Evolutionary conservation across 768 basidiomycete species (phyloP).

Genomic region (Termitomyces titanicus): DNA sequence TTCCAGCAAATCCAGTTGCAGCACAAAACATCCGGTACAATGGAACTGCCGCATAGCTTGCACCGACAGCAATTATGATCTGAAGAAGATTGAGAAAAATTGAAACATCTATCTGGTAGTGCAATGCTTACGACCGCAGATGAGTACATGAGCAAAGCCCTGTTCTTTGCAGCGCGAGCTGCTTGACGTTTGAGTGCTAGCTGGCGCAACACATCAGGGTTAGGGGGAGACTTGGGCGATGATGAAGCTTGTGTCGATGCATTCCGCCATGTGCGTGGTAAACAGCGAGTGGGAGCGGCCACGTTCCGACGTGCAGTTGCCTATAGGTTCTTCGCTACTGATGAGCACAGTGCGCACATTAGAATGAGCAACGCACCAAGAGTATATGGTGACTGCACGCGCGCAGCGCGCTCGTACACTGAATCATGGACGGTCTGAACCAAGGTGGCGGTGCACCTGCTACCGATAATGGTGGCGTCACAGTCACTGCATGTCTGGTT

Average conservation of each 20-base stretch:
- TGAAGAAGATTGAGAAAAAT: conserved; percentile 24
- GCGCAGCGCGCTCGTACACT: conserved; percentile 1
- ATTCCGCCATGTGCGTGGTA: conserved; percentile 4
- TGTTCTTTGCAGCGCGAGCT: conserved; percentile 56
- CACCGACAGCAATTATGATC: conserved; percentile 77
- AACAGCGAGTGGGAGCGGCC: not conserved
- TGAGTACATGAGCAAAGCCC: conserved; percentile 79
- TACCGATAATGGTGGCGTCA: too few relatives aligned
- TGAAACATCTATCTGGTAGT: not conserved
- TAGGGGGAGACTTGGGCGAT: conserved; percentile 1
- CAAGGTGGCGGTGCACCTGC: conserved; percentile 10
- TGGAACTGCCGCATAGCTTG: conserved; percentile 96
- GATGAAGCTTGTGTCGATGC: conserved; percentile 12
- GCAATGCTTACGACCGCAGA: conserved; percentile 65
- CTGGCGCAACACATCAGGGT: conserved; percentile 2
- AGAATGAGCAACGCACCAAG: conserved; percentile 1
- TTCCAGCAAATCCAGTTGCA: conserved; percentile 95
- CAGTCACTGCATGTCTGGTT: too few relatives aligned
- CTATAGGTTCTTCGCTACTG: conserved; percentile 12
- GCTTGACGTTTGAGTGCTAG: conserved; percentile 23
- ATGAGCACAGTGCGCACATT: not conserved
- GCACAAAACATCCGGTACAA: conserved; percentile 98
- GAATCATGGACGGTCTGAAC: conserved; percentile 7
- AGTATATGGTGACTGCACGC: not conserved
- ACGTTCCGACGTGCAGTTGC: conserved; percentile 1